Evolutionary conservation across 768 basidiomycete species (phyloP), one percentile per base, ranked within the genome.

Genomic region (Tylopilus sp.): DNA sequence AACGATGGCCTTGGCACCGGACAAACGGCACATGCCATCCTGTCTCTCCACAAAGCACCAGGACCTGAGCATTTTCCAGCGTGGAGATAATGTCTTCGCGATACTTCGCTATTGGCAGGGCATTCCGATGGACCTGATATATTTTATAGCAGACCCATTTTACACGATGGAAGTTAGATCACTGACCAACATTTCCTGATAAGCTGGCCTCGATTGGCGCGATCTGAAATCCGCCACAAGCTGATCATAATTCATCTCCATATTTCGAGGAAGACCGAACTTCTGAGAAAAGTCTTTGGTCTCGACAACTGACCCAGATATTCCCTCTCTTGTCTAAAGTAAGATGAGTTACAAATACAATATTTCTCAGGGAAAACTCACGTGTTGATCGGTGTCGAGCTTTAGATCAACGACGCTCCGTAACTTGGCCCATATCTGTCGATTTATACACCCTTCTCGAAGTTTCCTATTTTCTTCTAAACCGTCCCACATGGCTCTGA

Each of bases 401-500:
- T 85, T 91, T n/a, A 73, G 65, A 47, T 81, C 79, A n/a, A 88
- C 63, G 18, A 95, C 80, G 15, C 65, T 69, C 51, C 78, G 75
- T 44, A 95, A 66, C 50, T 79, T 83, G 6, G 75, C 75, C 92
- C 97, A 95, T 11, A 83, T 69, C 8, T 66, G 69, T 26, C 89
- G 74, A 63, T 95, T 94, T 18, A 72, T 76, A 18, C 63, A 65
- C 53, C 91, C 84, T 49, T 87, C 83, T 28, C 72, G 73, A 6
- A 61, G 53, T 59, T 85, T 88, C 58, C 89, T 77, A 23, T 73
- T 70, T 4, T 58, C 65, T 60, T 94, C 93, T 15, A 98, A 71
- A 66, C 95, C 91, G 48, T 91, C 87, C 95, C 95, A 99, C 17
- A 99, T 73, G 66, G 93, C 88, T 55, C 93, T 80, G 69, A 86